phyloP scores from a whole-genome alignment of 805 yeast species.

The Lipomyces kockii region DNA sequence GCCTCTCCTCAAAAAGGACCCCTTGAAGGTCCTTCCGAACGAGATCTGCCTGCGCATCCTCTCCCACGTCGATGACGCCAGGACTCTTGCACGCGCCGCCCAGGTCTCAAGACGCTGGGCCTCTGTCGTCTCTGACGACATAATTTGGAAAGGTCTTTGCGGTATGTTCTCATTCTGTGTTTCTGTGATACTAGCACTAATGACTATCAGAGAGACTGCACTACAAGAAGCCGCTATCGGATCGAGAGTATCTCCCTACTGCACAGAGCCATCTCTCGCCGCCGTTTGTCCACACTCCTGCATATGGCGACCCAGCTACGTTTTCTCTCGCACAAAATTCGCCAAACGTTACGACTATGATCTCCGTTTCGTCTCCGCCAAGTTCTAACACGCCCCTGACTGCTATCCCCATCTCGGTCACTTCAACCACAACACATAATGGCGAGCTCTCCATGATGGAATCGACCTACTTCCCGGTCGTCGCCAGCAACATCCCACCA shows the following conservation, averaged over 20 bases:
- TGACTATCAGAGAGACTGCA: constrained; percentile 13
- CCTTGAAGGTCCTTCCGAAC: constrained; percentile 63
- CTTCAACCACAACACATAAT: constrained; percentile 18
- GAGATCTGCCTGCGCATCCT: constrained; percentile 83
- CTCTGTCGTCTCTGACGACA: constrained; percentile 48
- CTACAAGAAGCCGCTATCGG: not conserved
- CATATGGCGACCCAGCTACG: constrained; percentile 1
- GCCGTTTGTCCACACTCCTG: not conserved
- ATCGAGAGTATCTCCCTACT: not conserved
- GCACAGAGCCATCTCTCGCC: not conserved
- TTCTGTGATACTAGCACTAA: not conserved
- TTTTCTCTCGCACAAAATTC: not conserved
- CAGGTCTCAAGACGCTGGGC: constrained; percentile 87
- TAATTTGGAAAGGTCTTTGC: constrained; percentile 51
- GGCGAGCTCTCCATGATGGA: constrained; percentile 36
- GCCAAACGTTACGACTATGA: not conserved
- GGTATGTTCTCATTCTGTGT: constrained; percentile 36
- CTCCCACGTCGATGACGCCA: constrained; percentile 80
- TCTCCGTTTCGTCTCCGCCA: constrained; percentile 26
- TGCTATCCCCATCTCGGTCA: constrained; percentile 14
- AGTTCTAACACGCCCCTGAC: constrained; percentile 18
- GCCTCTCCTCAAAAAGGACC: constrained; percentile 49
- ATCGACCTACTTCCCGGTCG: constrained; percentile 45
- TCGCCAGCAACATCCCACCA: constrained; percentile 43
- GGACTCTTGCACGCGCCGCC: constrained; percentile 87